These are phyloP conservation scores for Xylaria telfairii DNA, from an alignment of 495 filamentous ascomycete genomes.

Conservation along the genomic window DNA sequence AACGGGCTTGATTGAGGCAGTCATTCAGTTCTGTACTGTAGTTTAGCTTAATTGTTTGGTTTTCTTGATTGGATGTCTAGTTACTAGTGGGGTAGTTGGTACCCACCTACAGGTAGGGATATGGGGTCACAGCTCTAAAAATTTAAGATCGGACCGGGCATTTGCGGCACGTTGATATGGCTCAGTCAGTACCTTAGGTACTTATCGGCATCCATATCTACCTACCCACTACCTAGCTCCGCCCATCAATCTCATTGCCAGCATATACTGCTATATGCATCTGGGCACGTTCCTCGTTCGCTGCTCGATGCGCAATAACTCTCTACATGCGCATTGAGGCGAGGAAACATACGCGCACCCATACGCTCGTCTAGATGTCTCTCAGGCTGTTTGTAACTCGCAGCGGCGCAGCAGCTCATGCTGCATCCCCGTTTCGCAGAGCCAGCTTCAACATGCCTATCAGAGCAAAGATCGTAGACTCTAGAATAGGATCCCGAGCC, in stretches of 20 bases:
- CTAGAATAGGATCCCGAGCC: conserved; percentile 59
- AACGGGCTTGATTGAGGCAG: too few species aligned
- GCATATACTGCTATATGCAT: neutral
- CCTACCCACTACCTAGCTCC: neutral
- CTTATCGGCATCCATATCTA: neutral
- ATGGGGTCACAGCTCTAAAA: conserved; percentile 25
- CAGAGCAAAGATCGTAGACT: conserved; percentile 78
- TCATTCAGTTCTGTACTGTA: neutral
- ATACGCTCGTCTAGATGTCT: conserved; percentile 47
- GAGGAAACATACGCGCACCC: conserved; percentile 2
- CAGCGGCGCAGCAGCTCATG: conserved; percentile 46
- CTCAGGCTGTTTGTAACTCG: conserved; percentile 46
- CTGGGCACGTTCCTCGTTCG: neutral
- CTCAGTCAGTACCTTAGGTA: too few species aligned
- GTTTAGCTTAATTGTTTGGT: neutral
- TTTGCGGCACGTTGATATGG: too few species aligned
- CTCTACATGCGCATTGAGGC: conserved; percentile 33
- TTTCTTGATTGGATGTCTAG: neutral
- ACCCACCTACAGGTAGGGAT: neutral
- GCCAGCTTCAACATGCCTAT: conserved; percentile 74
- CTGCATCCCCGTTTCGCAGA: conserved; percentile 47
- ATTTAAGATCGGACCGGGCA: conserved; percentile 29
- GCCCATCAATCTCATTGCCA: neutral
- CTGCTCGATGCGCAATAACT: conserved; percentile 31
- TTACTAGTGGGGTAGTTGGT: neutral